Conservation (phyloP, 2,329 filamentous ascomycete species). For the Beauveria pseudobassiana region DNA sequence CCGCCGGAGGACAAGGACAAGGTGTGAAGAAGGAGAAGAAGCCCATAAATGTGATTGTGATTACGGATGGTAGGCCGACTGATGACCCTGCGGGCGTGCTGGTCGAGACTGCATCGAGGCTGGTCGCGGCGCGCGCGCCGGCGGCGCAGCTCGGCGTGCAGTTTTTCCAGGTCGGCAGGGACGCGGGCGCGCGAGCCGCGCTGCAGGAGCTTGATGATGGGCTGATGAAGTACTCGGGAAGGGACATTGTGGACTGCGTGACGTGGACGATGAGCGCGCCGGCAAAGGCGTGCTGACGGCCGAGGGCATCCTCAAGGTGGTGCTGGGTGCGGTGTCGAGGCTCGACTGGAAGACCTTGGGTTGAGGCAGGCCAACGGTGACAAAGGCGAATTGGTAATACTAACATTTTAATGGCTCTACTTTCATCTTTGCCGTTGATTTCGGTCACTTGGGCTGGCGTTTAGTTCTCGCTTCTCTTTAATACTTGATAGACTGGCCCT, state of each 20-base stretch:
- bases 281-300: conserved; percentile 45
- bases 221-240: conserved; percentile 45
- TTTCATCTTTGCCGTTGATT: not conserved
- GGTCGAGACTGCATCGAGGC: conserved; percentile 56
- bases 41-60: conserved; percentile 84
- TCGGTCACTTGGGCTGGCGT: not conserved
- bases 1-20: no score
- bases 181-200: conserved; percentile 54
- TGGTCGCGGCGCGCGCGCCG: conserved; percentile 63
- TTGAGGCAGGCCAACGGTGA: not conserved
- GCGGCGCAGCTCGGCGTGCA: conserved; percentile 84
- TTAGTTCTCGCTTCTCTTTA: not conserved
- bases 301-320: conserved; percentile 70
- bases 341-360: conserved; percentile 25
- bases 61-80: conserved; percentile 78
- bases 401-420: no score
- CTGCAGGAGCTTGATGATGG: conserved; percentile 70
- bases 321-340: conserved; percentile 67
- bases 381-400: no score
- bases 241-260: conserved; percentile 91
- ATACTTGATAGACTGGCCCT: not conserved
- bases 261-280: conserved; percentile 53
- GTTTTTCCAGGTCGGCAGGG: conserved; percentile 88
- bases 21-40: conserved; percentile 31
- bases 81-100: conserved; percentile 73